Evolutionary conservation across 768 basidiomycete species (phyloP).

Genomic region (Lactarius sanguifluus): DNA sequence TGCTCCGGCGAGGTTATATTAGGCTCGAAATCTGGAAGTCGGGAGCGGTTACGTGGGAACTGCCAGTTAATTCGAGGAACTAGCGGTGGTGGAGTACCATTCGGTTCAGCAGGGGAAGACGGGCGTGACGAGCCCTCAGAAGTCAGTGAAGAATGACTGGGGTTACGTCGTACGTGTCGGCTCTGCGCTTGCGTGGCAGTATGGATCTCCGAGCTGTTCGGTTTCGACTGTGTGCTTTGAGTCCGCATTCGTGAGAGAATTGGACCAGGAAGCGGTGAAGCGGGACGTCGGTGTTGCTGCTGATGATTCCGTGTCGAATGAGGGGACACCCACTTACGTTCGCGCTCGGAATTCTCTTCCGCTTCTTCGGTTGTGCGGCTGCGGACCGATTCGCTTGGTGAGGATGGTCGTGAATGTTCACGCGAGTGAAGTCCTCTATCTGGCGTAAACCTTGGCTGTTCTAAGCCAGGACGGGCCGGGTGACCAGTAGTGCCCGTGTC

Average conservation of each 20-base stretch:
- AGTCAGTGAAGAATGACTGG: conserved; percentile 23
- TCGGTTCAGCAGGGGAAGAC: conserved; percentile 17
- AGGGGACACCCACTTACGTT: conserved; percentile 10
- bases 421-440: conserved; percentile 17
- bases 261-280: conserved; percentile 15
- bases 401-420: conserved; percentile 19
- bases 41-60: conserved; percentile 37
- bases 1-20: conserved; percentile 36
- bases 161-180: conserved; percentile 31
- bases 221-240: conserved; percentile 4
- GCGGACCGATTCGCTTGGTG: conserved; percentile 24
- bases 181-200: conserved; percentile 39
- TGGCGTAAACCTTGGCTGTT: conserved; percentile 11
- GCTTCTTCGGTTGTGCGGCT: conserved; percentile 15
- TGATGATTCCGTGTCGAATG: conserved; percentile 11
- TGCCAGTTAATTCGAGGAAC: conserved; percentile 42
- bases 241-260: conserved; percentile 6
- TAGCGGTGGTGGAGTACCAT: conserved; percentile 28
- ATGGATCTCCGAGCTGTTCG: conserved; percentile 22
- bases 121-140: conserved; percentile 25
- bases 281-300: not conserved
- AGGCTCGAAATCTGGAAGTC: conserved; percentile 44
- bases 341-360: conserved; percentile 6
- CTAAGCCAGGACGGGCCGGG: conserved; percentile 33
- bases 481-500: conserved; percentile 35